These are phyloP conservation scores for Hylodesmum podocarpum DNA, from an alignment of 306 rosid genomes.

Conservation along the genomic window DNA sequence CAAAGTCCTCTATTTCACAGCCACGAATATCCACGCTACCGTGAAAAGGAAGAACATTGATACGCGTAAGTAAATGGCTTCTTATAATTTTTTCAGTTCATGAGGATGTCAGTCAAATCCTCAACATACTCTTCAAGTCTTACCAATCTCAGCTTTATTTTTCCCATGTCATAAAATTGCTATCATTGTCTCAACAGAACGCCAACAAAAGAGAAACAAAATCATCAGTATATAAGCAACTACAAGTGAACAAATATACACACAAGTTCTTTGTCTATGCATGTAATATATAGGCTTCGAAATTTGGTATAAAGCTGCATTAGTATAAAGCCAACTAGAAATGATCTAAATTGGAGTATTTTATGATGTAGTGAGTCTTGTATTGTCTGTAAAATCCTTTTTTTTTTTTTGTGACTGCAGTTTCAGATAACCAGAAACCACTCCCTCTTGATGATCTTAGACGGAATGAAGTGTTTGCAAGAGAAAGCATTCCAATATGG, in stretches of 20 bases:
- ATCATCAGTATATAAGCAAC: neutral
- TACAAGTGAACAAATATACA: neutral
- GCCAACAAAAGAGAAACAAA: neutral
- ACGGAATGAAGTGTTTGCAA: constrained; percentile 76
- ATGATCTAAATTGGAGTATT: neutral
- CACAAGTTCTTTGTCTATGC: neutral
- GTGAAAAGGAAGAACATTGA: constrained; percentile 49
- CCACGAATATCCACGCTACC: constrained; percentile 49
- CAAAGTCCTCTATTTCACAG: constrained; percentile 71
- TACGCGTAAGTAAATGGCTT: constrained; percentile 47
- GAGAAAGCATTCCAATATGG: constrained; percentile 87
- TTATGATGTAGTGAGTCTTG: neutral
- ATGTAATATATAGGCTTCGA: neutral
- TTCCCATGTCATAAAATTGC: neutral
- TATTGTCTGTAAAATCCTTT: constrained; percentile 23
- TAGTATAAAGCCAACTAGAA: neutral
- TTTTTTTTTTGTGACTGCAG: constrained; percentile 41
- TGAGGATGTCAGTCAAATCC: neutral
- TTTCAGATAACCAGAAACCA: constrained; percentile 40
- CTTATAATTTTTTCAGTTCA: neutral
- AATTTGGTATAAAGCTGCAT: neutral
- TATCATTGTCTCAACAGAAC: neutral
- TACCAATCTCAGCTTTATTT: neutral
- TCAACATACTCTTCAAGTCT: neutral
- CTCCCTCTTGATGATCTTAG: constrained; percentile 58